Evolutionary conservation across 2,329 filamentous ascomycete genomes (phyloP).

Genomic region (Fusarium drepaniforme): DNA sequence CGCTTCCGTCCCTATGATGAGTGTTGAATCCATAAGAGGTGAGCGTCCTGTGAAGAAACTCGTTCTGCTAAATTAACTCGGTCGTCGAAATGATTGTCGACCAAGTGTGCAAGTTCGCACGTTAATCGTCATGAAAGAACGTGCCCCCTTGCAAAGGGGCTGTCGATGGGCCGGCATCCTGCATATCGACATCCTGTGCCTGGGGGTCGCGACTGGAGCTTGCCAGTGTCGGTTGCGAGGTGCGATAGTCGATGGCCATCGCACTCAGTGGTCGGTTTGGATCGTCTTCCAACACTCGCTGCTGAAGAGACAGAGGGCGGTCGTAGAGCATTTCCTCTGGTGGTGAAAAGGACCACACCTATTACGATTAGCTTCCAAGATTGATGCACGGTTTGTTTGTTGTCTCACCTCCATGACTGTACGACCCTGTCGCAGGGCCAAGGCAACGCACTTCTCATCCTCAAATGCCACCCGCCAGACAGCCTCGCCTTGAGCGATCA

Average conservation of each 20-base stretch:
- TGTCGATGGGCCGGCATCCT: constrained; percentile 67
- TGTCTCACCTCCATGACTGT: constrained; percentile 96
- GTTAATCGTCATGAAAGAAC: constrained; percentile 64
- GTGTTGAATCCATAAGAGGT: constrained; percentile 33
- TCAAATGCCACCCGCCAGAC: constrained; percentile 99
- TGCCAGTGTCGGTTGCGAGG: constrained; percentile 44
- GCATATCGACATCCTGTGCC: constrained; percentile 66
- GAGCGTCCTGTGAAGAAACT: constrained; percentile 14
- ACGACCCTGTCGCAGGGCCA: constrained; percentile 85
- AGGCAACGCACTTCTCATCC: constrained; percentile 96
- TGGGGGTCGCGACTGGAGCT: constrained; percentile 50
- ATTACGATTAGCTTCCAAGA: constrained; percentile 45
- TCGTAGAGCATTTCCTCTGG: constrained; percentile 76
- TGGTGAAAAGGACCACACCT: constrained; percentile 97
- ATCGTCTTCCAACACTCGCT: constrained; percentile 59
- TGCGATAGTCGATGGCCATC: constrained; percentile 59
- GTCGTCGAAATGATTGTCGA: constrained; percentile 17
- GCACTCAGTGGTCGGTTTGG: constrained; percentile 65
- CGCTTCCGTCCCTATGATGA: constrained; percentile 39
- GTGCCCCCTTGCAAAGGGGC: constrained; percentile 63
- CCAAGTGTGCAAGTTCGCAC: background rate
- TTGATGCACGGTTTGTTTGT: background rate
- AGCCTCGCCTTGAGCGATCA: constrained; percentile 91
- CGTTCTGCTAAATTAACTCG: constrained; percentile 27
- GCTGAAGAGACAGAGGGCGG: constrained; percentile 62